These are phyloP conservation scores for Casuarina cunninghamiana DNA, from an alignment of 306 rosid genomes.

Conservation along the genomic window DNA sequence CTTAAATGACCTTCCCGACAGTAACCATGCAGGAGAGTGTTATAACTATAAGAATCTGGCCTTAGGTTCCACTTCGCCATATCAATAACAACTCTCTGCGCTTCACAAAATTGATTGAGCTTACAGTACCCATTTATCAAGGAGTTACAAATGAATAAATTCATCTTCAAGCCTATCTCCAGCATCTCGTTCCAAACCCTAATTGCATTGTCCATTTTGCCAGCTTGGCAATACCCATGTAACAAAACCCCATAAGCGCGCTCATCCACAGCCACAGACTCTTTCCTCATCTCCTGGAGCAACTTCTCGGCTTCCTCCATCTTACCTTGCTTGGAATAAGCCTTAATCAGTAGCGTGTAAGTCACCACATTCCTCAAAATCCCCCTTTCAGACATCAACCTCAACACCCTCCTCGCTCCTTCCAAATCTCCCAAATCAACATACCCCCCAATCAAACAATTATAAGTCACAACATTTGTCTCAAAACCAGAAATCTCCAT, in stretches of 20 bases:
- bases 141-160: conserved; percentile 66
- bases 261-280: conserved; percentile 53
- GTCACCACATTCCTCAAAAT: conserved; percentile 54
- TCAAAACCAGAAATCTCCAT: conserved; percentile 65
- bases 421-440: conserved; percentile 51
- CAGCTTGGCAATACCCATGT: conserved; percentile 64
- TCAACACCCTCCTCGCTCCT: conserved; percentile 50
- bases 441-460: conserved; percentile 69
- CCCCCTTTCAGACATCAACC: conserved; percentile 56
- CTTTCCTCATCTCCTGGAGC: conserved; percentile 48
- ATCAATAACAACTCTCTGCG: conserved; percentile 42
- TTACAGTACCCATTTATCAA: conserved; percentile 76
- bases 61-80: conserved; percentile 55
- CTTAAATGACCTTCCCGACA: conserved; percentile 31
- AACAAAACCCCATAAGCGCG: conserved; percentile 61
- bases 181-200: conserved; percentile 68
- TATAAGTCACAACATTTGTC: conserved; percentile 61
- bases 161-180: conserved; percentile 56
- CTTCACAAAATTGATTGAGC: conserved; percentile 45
- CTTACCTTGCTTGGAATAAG: conserved; percentile 50
- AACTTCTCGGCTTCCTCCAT: conserved; percentile 67
- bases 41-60: conserved; percentile 55
- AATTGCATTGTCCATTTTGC: conserved; percentile 68
- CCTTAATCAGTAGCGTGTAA: conserved; percentile 63
- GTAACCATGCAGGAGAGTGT: conserved; percentile 45